These are phyloP conservation scores for Mortierella sp. DNA, from an alignment of 371 early-diverging fungal genomes.

Conservation along the genomic window DNA sequence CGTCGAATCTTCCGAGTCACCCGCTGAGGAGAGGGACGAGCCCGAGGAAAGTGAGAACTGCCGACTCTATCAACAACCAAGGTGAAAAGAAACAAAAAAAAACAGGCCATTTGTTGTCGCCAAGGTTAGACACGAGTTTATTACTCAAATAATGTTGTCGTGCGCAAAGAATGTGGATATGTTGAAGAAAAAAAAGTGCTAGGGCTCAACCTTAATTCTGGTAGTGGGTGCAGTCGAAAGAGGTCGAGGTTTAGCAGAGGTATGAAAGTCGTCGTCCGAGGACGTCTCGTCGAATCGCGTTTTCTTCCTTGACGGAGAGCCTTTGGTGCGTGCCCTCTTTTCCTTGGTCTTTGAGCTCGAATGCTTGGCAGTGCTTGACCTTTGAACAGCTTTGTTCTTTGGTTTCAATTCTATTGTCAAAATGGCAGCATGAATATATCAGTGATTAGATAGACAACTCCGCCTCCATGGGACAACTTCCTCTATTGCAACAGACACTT, in stretches of 20 bases:
- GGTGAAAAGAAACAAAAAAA: background rate
- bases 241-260: conserved; percentile 47
- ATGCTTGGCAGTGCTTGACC: conserved; percentile 26
- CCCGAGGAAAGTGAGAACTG: conserved; percentile 51
- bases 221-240: conserved; percentile 42
- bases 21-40: conserved; percentile 52
- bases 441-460: background rate
- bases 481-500: conserved; percentile 3
- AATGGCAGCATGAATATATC: background rate
- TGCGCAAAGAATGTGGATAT: background rate
- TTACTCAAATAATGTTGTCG: conserved; percentile 15
- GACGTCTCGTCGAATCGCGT: conserved; percentile 54
- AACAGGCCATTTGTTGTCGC: background rate
- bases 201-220: conserved; percentile 52
- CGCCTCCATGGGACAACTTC: background rate
- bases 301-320: conserved; percentile 38
- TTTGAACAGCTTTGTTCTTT: conserved; percentile 41
- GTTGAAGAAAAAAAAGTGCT: background rate
- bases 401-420: conserved; percentile 40
- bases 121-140: conserved; percentile 23
- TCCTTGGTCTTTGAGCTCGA: conserved; percentile 32
- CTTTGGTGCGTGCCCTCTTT: conserved; percentile 38
- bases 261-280: conserved; percentile 53
- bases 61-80: conserved; percentile 47
- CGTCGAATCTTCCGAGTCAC: conserved; percentile 47